A percentile compares a stretch with the other conserved stretches of the same genome.
Evolutionary conservation across 2,329 filamentous ascomycete species (phyloP).

Genomic region (Stagonosporopsis cucurbitacearum): DNA sequence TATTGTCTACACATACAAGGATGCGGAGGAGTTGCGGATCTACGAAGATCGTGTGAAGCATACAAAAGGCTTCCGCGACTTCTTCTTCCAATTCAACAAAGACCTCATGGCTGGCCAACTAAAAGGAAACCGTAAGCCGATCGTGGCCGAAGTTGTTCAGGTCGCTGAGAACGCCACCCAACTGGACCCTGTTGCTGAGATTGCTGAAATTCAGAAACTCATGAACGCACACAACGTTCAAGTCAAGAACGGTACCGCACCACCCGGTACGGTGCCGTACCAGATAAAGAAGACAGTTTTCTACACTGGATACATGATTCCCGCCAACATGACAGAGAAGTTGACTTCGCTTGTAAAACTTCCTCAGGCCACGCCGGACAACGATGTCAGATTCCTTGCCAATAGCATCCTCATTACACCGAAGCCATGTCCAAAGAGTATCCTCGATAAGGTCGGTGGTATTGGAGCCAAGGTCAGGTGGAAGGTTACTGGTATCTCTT

Average conservation of each 20-base stretch:
- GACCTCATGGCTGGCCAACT: conserved; percentile 53
- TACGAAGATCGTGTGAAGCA: conserved; percentile 70
- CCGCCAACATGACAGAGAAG: conserved; percentile 71
- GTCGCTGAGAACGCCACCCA: conserved; percentile 77
- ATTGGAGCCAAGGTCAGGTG: conserved; percentile 83
- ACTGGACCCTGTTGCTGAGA: conserved; percentile 79
- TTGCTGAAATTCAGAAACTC: conserved; percentile 85
- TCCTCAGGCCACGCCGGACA: conserved; percentile 66
- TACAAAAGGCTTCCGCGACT: conserved; percentile 83
- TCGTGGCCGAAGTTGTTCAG: conserved; percentile 82
- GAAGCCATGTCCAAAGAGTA: conserved; percentile 71
- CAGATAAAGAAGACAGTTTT: conserved; percentile 86
- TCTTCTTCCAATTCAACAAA: conserved; percentile 79
- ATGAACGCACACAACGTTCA: conserved; percentile 83
- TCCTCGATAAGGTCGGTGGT: conserved; percentile 84
- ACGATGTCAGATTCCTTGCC: conserved; percentile 79
- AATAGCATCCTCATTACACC: conserved; percentile 92
- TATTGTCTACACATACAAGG: conserved; percentile 83
- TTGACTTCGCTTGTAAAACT: conserved; percentile 73
- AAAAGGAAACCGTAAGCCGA: conserved; percentile 65
- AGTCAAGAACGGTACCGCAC: conserved; percentile 56
- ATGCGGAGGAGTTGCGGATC: conserved; percentile 78
- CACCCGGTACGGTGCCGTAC: conserved; percentile 58
- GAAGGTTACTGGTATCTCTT: conserved; percentile 79
- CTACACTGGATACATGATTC: conserved; percentile 91